Base-by-base conservation (phyloP, 257 asterid genomes). In the Primulina eburnea region DNA sequence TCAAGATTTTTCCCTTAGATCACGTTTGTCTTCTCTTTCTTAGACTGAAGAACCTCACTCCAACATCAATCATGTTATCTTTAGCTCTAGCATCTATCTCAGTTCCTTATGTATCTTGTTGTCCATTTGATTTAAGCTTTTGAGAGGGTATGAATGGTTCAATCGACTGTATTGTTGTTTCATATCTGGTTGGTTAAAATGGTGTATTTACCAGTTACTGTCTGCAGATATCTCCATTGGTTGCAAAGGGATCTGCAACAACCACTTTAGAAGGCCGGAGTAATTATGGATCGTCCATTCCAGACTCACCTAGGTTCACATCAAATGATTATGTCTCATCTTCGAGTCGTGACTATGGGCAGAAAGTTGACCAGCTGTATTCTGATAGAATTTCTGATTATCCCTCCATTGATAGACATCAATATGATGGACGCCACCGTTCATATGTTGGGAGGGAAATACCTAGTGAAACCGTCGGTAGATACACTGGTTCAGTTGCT, bases 361-460 rank as follows among this genome's bases (percentile, higher is more conserved):
- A 83, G 70, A 87, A 87, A 71, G 82, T 78, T 64, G 96, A 91
- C 72, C 92, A 84, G 69, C 81, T 89, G 61, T 89, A 83, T 77
- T 52, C 94, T 2, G 97, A 90, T 61, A 84, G 89, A 76, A 79
- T 83, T 30, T 76, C 95, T 29, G 97, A 90, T 73, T 93, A 86
- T 81, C 80, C 96, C 50, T 69, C 90, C 64, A 74, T 81, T 62
- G 96, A 90, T 28, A 90, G 93, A 73, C 96, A 78, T 35, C 88
- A 82, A 73, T 85, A 84, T 82, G 85, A 76, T 74, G 96, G 89
- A 26, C 89, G 89, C 6, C 95, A 73, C 63, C 72, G 84, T 80
- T 67, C 92, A 67, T 90, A 87, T 82, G 65, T 72, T 17, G 95
- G 90, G 76, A 83, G 86, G 64, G 97, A 94, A 76, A 69, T 87